Evolutionary conservation across 768 basidiomycete genomes (phyloP), one percentile per base, ranked within the genome.

Genomic region (Calocybe cyanea): DNA sequence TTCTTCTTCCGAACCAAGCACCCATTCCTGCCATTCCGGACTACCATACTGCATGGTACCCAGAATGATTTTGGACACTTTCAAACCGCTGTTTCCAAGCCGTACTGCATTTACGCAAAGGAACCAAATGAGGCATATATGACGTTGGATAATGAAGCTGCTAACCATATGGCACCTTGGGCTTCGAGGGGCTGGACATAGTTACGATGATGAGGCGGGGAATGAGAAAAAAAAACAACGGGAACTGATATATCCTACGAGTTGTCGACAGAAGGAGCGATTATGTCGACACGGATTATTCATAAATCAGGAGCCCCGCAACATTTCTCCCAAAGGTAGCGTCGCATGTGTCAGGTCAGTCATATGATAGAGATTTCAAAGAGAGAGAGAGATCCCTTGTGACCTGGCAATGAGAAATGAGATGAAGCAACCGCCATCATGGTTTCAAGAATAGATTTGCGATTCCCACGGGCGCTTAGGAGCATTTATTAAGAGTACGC

Each of bases 61-160:
- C 0, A 86, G 66, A 33, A 85, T 82, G 39, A 85, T 69, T 61
- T 72, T 78, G 19, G 82, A 84, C 0, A 86, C 74, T 57, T 84
- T 78, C 33, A 81, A 61, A 2, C 81, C 83, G 0, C 77, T 80
- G 4, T 73, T 69, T 13, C 74, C 73, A 9, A 76, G 55, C 18
- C 68, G 65, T 54, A 64, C 83, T 78, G 45, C 9, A 6, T 28
- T 48, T 19, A 14, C 8, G 21, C 10, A 39, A 31, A 30, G 40
- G 31, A 51, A 45, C 39, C 31, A 18, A 6, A 17, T 23, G 21
- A 25, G 42, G 9, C 31, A 32, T n/a, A n/a, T n/a, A n/a, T n/a
- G n/a, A 28, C 11, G 25, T 11, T 11, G 25, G 25, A 28, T 28
- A 11, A 28, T 6, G 25, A 11, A 11, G 25, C 25, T 28, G 4